phyloP scores from a whole-genome alignment of 202 grass and related monocot species.

The Saccharum hybrid region DNA sequence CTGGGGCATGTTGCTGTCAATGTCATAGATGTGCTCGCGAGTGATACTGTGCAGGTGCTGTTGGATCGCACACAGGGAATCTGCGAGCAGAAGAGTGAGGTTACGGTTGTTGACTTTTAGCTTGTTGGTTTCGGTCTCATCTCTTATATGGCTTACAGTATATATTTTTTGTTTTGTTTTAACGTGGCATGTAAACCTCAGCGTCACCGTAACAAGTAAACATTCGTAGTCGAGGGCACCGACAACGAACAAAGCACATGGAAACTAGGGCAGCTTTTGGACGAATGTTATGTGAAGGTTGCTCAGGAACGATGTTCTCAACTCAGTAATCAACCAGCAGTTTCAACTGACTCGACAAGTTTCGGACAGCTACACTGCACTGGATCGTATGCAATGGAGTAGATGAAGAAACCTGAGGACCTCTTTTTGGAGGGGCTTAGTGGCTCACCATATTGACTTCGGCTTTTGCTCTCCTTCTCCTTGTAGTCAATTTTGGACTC shows the following conservation, averaged over 20 bases:
- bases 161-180: not conserved
- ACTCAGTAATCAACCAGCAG: not conserved
- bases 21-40: not conserved
- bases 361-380: not conserved
- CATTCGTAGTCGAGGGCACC: not conserved
- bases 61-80: not conserved
- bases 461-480: too few relatives aligned
- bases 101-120: not conserved
- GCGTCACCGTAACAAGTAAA: not conserved
- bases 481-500: too few relatives aligned
- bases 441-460: too few relatives aligned
- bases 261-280: constrained; percentile 2
- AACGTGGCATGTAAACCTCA: not conserved
- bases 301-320: not conserved
- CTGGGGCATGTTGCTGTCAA: not conserved
- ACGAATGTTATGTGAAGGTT: not conserved
- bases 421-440: too few relatives aligned
- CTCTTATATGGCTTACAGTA: too few relatives aligned
- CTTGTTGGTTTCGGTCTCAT: not conserved
- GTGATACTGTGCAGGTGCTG: constrained; percentile 9
- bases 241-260: constrained; percentile 25
- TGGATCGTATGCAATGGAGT: not conserved
- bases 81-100: constrained; percentile 1
- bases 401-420: too few relatives aligned
- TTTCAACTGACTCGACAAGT: not conserved